Conservation (phyloP, 352 stramenopile species). For the Globisporangium radiosum region DNA sequence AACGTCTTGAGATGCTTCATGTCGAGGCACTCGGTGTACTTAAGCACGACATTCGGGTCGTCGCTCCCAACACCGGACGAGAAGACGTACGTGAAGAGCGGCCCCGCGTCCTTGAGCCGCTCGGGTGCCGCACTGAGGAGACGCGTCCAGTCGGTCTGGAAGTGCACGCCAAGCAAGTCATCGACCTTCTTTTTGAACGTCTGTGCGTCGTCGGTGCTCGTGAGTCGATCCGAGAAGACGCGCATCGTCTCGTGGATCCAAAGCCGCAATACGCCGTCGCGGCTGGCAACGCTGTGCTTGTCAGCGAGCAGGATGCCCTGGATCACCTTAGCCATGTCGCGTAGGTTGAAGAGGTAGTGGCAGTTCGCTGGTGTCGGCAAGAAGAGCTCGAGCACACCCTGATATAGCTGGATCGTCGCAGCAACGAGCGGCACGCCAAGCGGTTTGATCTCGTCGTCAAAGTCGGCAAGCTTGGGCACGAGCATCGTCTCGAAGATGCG, state of each 20-base stretch:
- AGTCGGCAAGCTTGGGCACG: constrained; percentile 75
- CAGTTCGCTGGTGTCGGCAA: constrained; percentile 86
- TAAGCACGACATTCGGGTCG: constrained; percentile 10
- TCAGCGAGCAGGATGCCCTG: constrained; percentile 77
- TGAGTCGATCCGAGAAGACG: constrained; percentile 90
- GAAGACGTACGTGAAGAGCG: constrained; percentile 79
- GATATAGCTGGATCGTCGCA: constrained; percentile 85
- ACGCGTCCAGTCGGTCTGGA: constrained; percentile 72
- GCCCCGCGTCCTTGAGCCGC: constrained; percentile 70
- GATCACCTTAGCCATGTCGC: constrained; percentile 87
- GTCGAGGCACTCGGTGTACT: constrained; percentile 82
- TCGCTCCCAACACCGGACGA: constrained; percentile 26
- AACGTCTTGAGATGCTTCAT: constrained; percentile 85
- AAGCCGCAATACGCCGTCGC: constrained; percentile 69
- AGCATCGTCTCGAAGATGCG: constrained; percentile 89
- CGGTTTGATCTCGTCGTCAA: constrained; percentile 87
- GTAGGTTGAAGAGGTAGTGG: constrained; percentile 88
- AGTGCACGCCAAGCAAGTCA: constrained; percentile 65
- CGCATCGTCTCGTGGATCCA: constrained; percentile 89
- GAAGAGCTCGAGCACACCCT: constrained; percentile 77
- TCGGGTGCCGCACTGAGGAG: constrained; percentile 53
- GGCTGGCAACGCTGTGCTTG: constrained; percentile 62
- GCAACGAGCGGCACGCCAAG: constrained; percentile 58
- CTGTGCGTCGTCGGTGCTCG: constrained; percentile 79
- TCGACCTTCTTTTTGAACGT: constrained; percentile 88